Conservation (phyloP, 2,329 filamentous ascomycete species). For the Hypoxylon sp. region DNA sequence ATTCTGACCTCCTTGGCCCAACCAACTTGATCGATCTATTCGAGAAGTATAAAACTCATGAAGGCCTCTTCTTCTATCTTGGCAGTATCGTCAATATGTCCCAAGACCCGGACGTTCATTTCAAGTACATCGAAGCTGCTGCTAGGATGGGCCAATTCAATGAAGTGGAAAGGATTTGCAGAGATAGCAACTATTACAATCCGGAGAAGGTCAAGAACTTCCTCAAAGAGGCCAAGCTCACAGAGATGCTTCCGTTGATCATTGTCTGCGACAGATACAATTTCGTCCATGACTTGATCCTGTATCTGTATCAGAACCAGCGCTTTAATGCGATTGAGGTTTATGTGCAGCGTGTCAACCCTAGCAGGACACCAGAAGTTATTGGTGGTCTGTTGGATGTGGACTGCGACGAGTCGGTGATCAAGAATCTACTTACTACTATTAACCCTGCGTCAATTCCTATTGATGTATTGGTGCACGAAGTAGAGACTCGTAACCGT, state of each 20-base stretch:
- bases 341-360: conserved; percentile 97
- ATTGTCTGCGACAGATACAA: conserved; percentile 99
- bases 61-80: conserved; percentile 98
- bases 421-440: conserved; percentile 89
- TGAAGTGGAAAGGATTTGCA: conserved; percentile 96
- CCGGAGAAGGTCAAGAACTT: conserved; percentile 99
- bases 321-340: conserved; percentile 99
- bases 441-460: conserved; percentile 89
- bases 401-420: conserved; percentile 96
- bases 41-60: conserved; percentile 97
- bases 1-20: conserved; percentile 94
- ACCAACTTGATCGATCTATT: conserved; percentile 91
- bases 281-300: conserved; percentile 95
- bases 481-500: conserved; percentile 96
- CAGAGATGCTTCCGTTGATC: conserved; percentile 94
- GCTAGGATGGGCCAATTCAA: conserved; percentile 94
- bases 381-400: conserved; percentile 95
- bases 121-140: conserved; percentile 99
- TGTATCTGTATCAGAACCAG: conserved; percentile 98
- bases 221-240: conserved; percentile 93
- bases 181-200: conserved; percentile 92
- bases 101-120: conserved; percentile 94
- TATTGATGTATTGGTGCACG: conserved; percentile 92
- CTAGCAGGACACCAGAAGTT: conserved; percentile 89
- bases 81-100: conserved; percentile 98